Evolutionary conservation across 2,329 filamentous ascomycete species (phyloP), one percentile per base, ranked within the genome.

Genomic region (Sporothrix brasiliensis): DNA sequence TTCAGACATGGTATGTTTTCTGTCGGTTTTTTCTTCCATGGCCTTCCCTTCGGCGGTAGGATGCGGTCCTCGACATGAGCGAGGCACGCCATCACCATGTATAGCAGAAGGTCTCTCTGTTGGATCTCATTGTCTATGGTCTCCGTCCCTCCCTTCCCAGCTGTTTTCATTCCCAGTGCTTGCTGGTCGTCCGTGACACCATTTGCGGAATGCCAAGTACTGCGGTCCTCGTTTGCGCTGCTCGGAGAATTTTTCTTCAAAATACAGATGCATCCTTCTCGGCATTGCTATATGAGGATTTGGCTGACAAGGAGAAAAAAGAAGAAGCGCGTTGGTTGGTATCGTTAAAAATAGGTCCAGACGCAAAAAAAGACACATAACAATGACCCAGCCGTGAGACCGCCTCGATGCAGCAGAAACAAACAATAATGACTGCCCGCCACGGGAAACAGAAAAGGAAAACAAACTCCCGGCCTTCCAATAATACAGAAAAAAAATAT

Each of bases 291-390:
- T 47, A 27, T 3, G 21, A 30, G 24, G 53, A 16, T 16, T 44
- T 6, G 21, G 39, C 27, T n/a, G 41, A 6, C 6, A 44, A 11
- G 21, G 27, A 27, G 27, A 50, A 49, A 54, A 14, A 54, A 41
- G 52, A 54, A 54, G 4, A 67, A 67, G 39, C 58, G 27, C 49
- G 65, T 54, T 67, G 65, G 65, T 54, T 67, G 65, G 65, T 67
- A 67, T 67, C 65, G 65, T 54, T 53, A 44, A 41, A 67, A 67
- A 67, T 44, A 67, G 49, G 61, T 34, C 58, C 58, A 47, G 58
- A 47, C 19, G 61, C 44, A 47, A 54, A 27, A 67, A 39, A 56
- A 52, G 61, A 50, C 19, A 66, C 27, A 24, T 50, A 54, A 41
- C 49, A 44, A 27, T 24, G n/a, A 47, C 39, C 44, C 63, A 50